Conservation (phyloP, 768 basidiomycete species). For the Panellus pusillus region DNA sequence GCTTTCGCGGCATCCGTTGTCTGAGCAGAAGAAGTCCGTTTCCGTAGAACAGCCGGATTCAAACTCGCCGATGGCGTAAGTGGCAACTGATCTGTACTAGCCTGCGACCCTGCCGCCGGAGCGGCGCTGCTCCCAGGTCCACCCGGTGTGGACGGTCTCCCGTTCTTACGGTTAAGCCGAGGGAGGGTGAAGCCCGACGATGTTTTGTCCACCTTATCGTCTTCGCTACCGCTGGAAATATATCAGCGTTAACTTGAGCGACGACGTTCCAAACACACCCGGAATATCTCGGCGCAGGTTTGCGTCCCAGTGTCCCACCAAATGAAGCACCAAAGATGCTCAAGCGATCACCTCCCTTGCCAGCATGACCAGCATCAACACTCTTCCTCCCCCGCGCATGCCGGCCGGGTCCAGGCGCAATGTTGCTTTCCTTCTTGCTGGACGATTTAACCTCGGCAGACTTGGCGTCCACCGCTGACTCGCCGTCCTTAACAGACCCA, state of each 20-base stretch:
- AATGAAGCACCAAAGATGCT: constrained; percentile 82
- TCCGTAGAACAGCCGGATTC: constrained; percentile 46
- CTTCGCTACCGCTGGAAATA: constrained; percentile 34
- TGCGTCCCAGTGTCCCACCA: constrained; percentile 62
- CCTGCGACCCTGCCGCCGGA: neutral
- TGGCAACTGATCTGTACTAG: neutral
- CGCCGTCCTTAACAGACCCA: constrained; percentile 17
- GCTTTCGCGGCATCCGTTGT: constrained; percentile 12
- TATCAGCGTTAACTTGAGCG: constrained; percentile 1
- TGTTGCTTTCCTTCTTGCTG: constrained; percentile 26
- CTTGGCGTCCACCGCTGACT: constrained; percentile 10
- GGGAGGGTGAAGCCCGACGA: constrained; percentile 48
- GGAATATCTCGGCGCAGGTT: constrained; percentile 78
- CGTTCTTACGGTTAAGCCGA: constrained; percentile 41
- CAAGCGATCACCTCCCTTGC: constrained; percentile 56
- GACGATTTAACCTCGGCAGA: constrained; percentile 16
- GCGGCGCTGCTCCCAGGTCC: neutral
- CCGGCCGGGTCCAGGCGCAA: constrained; percentile 25
- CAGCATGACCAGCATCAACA: constrained; percentile 37
- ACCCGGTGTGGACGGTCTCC: constrained; percentile 18
- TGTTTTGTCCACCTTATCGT: constrained; percentile 42
- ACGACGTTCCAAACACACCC: constrained; percentile 41
- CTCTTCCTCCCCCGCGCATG: constrained; percentile 51
- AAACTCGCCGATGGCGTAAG: neutral
- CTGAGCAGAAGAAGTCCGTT: constrained; percentile 48